A percentile compares a stretch with the other conserved stretches of the same genome.
These are phyloP conservation scores for Exophiala mesophila DNA, from an alignment of 2,329 filamentous ascomycete species.

Conservation along the genomic window DNA sequence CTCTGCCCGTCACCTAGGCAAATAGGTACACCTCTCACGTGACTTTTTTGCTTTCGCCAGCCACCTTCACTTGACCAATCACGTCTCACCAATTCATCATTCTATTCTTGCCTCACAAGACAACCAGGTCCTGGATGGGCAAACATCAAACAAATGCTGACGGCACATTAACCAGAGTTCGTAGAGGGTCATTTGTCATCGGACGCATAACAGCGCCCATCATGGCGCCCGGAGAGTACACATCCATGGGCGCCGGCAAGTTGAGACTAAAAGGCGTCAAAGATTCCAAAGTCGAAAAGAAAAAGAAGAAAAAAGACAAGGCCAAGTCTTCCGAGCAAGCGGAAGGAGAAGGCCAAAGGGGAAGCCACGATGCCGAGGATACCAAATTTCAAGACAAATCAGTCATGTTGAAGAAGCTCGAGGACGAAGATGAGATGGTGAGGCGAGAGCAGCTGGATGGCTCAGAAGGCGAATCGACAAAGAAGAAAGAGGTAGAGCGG, in stretches of 20 bases:
- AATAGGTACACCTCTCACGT: too few species aligned
- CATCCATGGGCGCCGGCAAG: slow-evolving; percentile 48
- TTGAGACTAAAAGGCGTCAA: slow-evolving; percentile 80
- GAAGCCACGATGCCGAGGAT: not conserved
- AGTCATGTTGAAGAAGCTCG: slow-evolving; percentile 22
- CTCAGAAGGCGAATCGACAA: slow-evolving; percentile 14
- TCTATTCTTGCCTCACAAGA: too few species aligned
- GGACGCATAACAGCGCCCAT: too few species aligned
- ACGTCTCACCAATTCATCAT: too few species aligned
- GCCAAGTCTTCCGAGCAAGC: slow-evolving; percentile 19
- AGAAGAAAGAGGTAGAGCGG: not conserved
- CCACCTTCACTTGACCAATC: too few species aligned
- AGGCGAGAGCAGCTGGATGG: slow-evolving; percentile 27
- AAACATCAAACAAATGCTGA: too few species aligned
- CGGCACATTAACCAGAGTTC: too few species aligned
- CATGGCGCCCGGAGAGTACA: slow-evolving; percentile 19
- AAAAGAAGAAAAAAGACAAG: slow-evolving; percentile 49
- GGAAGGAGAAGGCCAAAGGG: not conserved
- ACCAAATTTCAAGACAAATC: slow-evolving; percentile 21
- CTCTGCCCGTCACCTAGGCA: too few species aligned
- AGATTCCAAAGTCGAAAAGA: slow-evolving; percentile 41
- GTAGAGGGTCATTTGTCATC: too few species aligned
- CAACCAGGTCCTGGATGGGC: too few species aligned
- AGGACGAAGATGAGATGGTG: slow-evolving; percentile 25
- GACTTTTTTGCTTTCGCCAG: too few species aligned